Evolutionary conservation across 139 green algal genomes (phyloP).

Genomic region (Pseudopediastrum boryanum): DNA sequence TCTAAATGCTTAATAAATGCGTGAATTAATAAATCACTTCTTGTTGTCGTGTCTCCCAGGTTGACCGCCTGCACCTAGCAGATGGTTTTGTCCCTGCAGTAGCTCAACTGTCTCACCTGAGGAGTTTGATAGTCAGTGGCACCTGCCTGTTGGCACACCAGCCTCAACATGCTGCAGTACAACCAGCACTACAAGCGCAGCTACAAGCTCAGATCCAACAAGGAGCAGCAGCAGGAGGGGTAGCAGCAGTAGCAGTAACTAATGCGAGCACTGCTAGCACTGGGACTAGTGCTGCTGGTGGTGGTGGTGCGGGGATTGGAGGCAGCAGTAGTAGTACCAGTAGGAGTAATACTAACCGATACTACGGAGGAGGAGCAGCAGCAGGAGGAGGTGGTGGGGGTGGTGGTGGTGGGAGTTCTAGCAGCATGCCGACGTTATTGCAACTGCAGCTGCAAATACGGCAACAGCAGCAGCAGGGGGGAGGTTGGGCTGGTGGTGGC

Average conservation of each 20-base stretch:
- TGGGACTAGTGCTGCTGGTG: background rate
- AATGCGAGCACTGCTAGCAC: background rate
- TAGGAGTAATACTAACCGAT: no score
- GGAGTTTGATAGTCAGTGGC: conserved; percentile 9
- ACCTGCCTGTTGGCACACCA: conserved; percentile 22
- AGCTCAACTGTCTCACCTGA: background rate
- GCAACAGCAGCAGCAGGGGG: no score
- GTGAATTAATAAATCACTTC: no score
- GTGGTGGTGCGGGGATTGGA: no score
- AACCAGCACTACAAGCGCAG: background rate
- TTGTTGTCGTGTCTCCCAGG: no score
- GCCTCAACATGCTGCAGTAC: conserved; percentile 2
- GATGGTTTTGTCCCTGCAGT: background rate
- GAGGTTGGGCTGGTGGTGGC: no score
- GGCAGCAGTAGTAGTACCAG: background rate
- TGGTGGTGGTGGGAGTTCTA: background rate
- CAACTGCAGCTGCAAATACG: no score
- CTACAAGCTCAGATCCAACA: no score
- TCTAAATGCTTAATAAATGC: no score
- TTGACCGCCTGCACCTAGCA: conserved; percentile 11
- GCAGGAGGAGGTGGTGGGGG: background rate
- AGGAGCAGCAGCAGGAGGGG: no score
- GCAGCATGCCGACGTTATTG: no score
- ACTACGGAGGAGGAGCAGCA: no score
- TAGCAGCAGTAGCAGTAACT: conserved; percentile 11